Conservation (phyloP, 2,329 filamentous ascomycete genomes). For the Daldinia sp. region DNA sequence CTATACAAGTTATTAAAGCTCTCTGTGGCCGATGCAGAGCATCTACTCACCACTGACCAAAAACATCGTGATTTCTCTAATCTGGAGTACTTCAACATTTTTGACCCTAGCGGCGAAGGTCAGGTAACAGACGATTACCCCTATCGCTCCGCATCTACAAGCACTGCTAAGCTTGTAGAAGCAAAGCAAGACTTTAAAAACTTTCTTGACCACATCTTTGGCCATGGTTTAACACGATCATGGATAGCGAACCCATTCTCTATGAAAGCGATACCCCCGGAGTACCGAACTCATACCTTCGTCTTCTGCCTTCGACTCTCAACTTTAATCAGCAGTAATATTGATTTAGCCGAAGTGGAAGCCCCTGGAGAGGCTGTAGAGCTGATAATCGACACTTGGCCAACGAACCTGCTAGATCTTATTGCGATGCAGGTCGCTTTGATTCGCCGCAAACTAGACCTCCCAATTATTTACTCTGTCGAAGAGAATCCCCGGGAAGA, state of each 20-base stretch:
- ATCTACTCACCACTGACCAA: constrained; percentile 66
- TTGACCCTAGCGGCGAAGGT: constrained; percentile 57
- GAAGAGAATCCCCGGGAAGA: constrained; percentile 63
- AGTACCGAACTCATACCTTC: constrained; percentile 70
- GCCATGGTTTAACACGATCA: constrained; percentile 63
- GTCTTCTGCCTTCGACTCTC: constrained; percentile 72
- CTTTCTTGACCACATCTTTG: constrained; percentile 69
- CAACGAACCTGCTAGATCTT: constrained; percentile 60
- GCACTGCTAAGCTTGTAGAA: constrained; percentile 69
- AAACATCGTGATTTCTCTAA: constrained; percentile 74
- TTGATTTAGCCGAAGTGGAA: constrained; percentile 66
- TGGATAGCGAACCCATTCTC: constrained; percentile 72
- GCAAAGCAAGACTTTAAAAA: constrained; percentile 71
- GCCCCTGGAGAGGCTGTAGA: constrained; percentile 71
- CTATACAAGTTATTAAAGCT: constrained; percentile 69
- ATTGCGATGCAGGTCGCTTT: constrained; percentile 68
- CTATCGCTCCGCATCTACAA: constrained; percentile 59
- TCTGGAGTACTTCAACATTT: constrained; percentile 78
- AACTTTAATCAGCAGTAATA: constrained; percentile 64
- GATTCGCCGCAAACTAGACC: constrained; percentile 66
- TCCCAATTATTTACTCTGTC: constrained; percentile 69
- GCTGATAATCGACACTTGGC: constrained; percentile 70
- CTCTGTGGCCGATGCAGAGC: constrained; percentile 61
- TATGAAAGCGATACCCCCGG: constrained; percentile 68
- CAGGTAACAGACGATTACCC: constrained; percentile 50